Percentiles rank a stretch among this genome's conserved stretches.
Evolutionary conservation across 305 asterid species (phyloP).

Genomic region (Fraxinus sp.): DNA sequence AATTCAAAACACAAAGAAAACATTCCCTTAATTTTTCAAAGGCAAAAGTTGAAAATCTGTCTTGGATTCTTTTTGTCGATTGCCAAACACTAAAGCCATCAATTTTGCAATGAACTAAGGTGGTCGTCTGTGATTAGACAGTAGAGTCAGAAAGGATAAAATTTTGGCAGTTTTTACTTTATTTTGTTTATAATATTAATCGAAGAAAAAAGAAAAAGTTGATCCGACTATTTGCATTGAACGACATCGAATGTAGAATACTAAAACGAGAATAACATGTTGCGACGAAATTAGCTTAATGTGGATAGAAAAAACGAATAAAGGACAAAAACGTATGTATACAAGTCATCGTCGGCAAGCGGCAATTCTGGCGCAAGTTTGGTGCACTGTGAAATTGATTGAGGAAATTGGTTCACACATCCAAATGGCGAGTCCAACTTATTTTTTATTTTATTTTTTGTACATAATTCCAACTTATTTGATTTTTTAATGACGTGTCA

Average conservation of each 20-base stretch:
- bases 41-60: background rate
- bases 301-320: background rate
- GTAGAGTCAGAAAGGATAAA: background rate
- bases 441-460: background rate
- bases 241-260: background rate
- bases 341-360: background rate
- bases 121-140: background rate
- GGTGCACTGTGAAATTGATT: background rate
- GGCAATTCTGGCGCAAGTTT: background rate
- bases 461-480: background rate
- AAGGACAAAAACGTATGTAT: background rate
- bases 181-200: background rate
- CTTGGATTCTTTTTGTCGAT: background rate
- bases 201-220: no score
- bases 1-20: no score
- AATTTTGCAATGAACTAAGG: background rate
- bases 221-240: background rate
- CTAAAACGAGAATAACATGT: background rate
- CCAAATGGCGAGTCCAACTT: background rate
- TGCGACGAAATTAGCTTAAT: background rate
- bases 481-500: background rate
- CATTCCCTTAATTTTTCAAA: background rate
- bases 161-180: background rate
- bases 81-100: background rate
- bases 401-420: background rate